Conservation (phyloP, 257 asterid species). For the Orobanche coerulescens region DNA sequence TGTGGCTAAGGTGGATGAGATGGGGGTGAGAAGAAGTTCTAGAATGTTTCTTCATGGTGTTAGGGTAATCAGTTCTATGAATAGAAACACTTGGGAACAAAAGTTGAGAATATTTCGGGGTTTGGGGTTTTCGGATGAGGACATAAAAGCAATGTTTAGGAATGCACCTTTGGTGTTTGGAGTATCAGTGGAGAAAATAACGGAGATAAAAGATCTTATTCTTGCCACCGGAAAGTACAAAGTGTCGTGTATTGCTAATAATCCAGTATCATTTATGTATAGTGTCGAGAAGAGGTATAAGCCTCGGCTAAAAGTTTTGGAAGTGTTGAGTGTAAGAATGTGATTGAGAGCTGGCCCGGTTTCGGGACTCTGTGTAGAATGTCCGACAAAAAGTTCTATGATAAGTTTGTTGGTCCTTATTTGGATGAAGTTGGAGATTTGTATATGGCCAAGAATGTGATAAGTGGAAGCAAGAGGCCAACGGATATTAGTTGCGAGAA, state of each 20-base stretch:
- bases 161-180: background rate
- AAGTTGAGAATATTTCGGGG: background rate
- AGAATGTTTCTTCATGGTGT: conserved; percentile 13
- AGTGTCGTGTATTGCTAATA: background rate
- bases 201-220: background rate
- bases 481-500: background rate
- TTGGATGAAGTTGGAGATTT: conserved; percentile 10
- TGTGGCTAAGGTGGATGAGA: conserved; percentile 17
- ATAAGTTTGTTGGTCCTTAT: background rate
- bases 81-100: background rate
- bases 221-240: background rate
- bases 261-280: background rate
- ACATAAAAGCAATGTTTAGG: background rate
- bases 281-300: conserved; percentile 14
- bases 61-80: background rate
- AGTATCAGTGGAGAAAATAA: conserved; percentile 8
- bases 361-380: background rate
- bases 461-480: background rate
- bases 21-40: conserved; percentile 12
- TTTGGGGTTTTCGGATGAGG: conserved; percentile 2
- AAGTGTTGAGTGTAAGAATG: background rate
- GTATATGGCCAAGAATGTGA: background rate
- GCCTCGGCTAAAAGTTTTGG: background rate
- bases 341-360: background rate
- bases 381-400: conserved; percentile 1